phyloP scores from a whole-genome alignment of 2,329 filamentous ascomycete species.

The Hymenoscyphus infarciens region DNA sequence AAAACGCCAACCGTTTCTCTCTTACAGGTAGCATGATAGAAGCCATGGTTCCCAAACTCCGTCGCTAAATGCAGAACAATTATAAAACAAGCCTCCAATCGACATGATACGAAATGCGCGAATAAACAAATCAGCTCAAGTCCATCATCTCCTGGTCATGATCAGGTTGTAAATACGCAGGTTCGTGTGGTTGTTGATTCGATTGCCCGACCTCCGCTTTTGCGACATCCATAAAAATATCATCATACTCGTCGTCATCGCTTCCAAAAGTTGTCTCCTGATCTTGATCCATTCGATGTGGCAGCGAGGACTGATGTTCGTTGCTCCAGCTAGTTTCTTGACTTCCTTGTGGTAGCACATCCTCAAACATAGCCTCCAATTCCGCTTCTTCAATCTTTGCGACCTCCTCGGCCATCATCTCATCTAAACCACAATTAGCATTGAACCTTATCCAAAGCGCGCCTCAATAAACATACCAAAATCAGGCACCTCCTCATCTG shows the following conservation, averaged over 20 bases:
- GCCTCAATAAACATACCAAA: conserved; percentile 15
- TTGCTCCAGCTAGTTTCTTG: conserved; percentile 16
- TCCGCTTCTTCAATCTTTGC: conserved; percentile 52
- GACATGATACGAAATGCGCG: background rate
- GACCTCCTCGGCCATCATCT: conserved; percentile 49
- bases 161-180: conserved; percentile 25
- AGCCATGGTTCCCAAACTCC: conserved; percentile 13
- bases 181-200: conserved; percentile 23
- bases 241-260: conserved; percentile 60
- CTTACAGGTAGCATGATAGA: background rate
- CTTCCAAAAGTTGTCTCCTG: conserved; percentile 30
- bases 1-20: background rate
- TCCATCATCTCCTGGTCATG: conserved; percentile 33
- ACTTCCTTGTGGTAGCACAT: conserved; percentile 37
- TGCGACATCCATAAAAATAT: conserved; percentile 62
- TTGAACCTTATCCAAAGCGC: background rate
- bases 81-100: background rate
- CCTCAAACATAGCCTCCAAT: conserved; percentile 53
- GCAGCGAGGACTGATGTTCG: conserved; percentile 1
- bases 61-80: conserved; percentile 8
- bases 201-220: conserved; percentile 40
- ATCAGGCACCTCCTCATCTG: conserved; percentile 15
- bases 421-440: conserved; percentile 26
- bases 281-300: conserved; percentile 10
- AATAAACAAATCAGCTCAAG: conserved; percentile 17